phyloP scores from a whole-genome alignment of 495 filamentous ascomycete species.

The Tuber borchii region DNA sequence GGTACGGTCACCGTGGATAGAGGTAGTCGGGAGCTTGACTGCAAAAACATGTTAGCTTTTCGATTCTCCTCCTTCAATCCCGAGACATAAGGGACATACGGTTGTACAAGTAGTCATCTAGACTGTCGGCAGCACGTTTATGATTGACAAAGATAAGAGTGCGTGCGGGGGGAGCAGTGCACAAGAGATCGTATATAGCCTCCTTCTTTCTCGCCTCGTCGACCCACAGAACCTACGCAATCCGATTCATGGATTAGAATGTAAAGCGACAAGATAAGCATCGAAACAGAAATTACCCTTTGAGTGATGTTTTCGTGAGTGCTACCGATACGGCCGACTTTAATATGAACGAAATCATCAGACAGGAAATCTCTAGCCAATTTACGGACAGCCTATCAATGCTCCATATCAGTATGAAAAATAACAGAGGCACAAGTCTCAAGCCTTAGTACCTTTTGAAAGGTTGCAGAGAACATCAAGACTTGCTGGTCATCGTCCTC shows the following conservation, averaged over 20 bases:
- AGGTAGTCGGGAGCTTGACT: conserved; percentile 65
- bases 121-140: conserved; percentile 63
- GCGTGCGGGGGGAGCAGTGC: conserved; percentile 60
- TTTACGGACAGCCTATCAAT: conserved; percentile 56
- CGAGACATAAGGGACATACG: conserved; percentile 24
- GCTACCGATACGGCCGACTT: conserved; percentile 76
- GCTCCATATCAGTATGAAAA: neutral
- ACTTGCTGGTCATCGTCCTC: conserved; percentile 72
- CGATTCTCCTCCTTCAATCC: neutral
- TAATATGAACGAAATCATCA: conserved; percentile 65
- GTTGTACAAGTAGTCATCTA: conserved; percentile 86
- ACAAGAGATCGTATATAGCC: conserved; percentile 65
- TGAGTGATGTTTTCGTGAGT: conserved; percentile 75
- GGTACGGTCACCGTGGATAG: conserved; percentile 78
- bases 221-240: conserved; percentile 54
- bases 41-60: conserved; percentile 6
- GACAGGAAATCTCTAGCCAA: conserved; percentile 69
- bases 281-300: conserved; percentile 42
- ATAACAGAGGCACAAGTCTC: neutral
- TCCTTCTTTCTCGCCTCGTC: conserved; percentile 58
- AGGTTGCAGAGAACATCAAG: conserved; percentile 95
- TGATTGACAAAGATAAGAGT: conserved; percentile 88
- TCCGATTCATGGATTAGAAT: neutral
- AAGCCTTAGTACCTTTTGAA: conserved; percentile 43
- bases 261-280: conserved; percentile 7